Conservation (phyloP, 345 rosid species). For the Mallotus nudiflorus region DNA sequence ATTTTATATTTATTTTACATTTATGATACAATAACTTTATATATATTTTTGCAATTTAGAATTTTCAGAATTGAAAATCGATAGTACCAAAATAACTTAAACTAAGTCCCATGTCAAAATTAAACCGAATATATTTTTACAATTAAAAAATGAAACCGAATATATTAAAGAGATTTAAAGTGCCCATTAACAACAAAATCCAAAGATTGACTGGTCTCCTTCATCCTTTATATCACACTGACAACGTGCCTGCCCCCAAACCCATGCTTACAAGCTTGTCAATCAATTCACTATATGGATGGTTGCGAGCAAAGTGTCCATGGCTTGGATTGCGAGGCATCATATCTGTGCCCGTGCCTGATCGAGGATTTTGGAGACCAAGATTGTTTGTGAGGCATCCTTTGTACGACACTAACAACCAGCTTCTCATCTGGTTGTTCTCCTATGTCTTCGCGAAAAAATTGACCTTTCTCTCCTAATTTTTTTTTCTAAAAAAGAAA, state of each 20-base stretch:
- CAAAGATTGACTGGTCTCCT: conserved; percentile 84
- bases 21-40: too few species aligned
- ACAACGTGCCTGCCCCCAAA: conserved; percentile 71
- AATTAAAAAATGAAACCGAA: too few species aligned
- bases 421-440: conserved; percentile 99
- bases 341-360: conserved; percentile 42
- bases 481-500: too few species aligned
- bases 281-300: conserved; percentile 69
- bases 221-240: conserved; percentile 86
- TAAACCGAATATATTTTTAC: too few species aligned
- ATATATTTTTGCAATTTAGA: too few species aligned
- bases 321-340: conserved; percentile 44
- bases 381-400: conserved; percentile 50
- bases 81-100: too few species aligned
- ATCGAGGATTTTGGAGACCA: conserved; percentile 51
- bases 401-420: too few species aligned
- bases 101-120: too few species aligned
- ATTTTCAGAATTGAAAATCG: too few species aligned
- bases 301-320: conserved; percentile 57
- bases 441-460: conserved; percentile 98
- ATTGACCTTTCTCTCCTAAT: conserved; percentile 98
- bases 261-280: conserved; percentile 94
- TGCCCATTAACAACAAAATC: too few species aligned
- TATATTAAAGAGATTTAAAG: too few species aligned
- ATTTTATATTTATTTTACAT: too few species aligned